Evolutionary conservation across 148 eudicot genomes (phyloP).

Genomic region (Rheum nobile): DNA sequence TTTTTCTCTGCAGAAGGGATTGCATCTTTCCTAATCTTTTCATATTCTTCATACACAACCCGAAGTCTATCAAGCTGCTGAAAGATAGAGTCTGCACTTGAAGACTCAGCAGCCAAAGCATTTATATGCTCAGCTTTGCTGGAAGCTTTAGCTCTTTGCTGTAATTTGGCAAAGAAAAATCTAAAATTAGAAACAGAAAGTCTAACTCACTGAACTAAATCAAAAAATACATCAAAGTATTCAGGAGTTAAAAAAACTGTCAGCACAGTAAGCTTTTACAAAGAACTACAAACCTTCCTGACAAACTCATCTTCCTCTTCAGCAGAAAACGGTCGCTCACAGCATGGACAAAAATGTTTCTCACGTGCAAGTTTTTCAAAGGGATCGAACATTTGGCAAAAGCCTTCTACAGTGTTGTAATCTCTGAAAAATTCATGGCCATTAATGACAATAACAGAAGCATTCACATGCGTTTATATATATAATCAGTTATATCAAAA

Average conservation of each 20-base stretch:
- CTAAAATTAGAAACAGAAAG: neutral
- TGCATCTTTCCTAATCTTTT: constrained; percentile 47
- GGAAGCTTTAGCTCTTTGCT: constrained; percentile 64
- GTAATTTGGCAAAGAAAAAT: constrained; percentile 7
- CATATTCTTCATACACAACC: constrained; percentile 68
- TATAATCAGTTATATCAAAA: neutral
- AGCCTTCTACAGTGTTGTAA: constrained; percentile 44
- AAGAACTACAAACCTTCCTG: constrained; percentile 40
- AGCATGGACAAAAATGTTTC: constrained; percentile 72
- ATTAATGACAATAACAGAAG: neutral
- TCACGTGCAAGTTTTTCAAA: constrained; percentile 62
- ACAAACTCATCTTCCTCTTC: constrained; percentile 86
- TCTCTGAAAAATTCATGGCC: constrained; percentile 30
- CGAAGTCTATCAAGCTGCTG: constrained; percentile 87
- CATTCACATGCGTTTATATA: neutral
- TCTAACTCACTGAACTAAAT: neutral
- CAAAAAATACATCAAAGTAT: neutral
- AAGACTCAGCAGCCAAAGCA: constrained; percentile 30
- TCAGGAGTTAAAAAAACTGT: neutral
- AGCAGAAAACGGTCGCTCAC: constrained; percentile 85
- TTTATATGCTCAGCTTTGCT: constrained; percentile 41
- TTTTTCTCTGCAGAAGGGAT: constrained; percentile 67
- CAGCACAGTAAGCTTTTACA: neutral
- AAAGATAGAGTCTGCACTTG: constrained; percentile 48
- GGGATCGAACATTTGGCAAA: constrained; percentile 57